Evolutionary conservation across 495 filamentous ascomycete genomes (phyloP), one percentile per base, ranked within the genome.

Genomic region (Penicillium lagena): DNA sequence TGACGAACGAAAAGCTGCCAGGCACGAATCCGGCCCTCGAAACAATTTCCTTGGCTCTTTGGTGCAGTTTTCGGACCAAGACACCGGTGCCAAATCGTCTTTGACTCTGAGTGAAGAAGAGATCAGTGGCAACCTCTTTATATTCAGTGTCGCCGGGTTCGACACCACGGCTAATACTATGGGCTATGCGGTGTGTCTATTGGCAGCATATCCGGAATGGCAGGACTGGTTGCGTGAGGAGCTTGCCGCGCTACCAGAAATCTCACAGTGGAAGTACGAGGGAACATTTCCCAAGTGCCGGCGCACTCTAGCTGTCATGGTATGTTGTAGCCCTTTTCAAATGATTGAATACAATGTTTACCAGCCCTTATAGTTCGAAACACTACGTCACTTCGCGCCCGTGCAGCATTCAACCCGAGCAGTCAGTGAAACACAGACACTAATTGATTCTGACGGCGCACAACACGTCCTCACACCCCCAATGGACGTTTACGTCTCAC

Each of bases 61-160:
- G 9, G 43, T 73, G 6, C 52, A 63, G 38, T 58, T 63, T 9
- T 69, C 71, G 1, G 58, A 69, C n/a, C 41, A 58, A 11, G 33
- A 6, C 42, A 22, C 12, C 42, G 46, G 11, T 63, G 39, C 9
- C 60, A 22, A 22, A 22, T 4, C 22, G 22, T 2, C 22, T 4
- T 4, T 22, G 22, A 22, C 22, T 22, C 22, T 67, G 37, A 68
- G 38, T 8, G 63, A 71, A 29, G 62, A 70, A 0, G 75, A 76
- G 43, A 56, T 59, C 30, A 50, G 44, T 30, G 52, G 56, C 3
- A 59, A 51, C 30, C 41, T 73, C 14, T 78, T 76, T 37, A 83
- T 79, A 47, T 82, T 86, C 50, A 70, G 64, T 29, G 64, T 73
- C 29, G 73, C 73, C 7, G 73, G 73, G 4, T 62, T 73, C 31